Percentiles rank a stretch among this genome's conserved stretches.
Evolutionary conservation across 345 rosid genomes (phyloP).

Genomic region (Sapria himalayana): DNA sequence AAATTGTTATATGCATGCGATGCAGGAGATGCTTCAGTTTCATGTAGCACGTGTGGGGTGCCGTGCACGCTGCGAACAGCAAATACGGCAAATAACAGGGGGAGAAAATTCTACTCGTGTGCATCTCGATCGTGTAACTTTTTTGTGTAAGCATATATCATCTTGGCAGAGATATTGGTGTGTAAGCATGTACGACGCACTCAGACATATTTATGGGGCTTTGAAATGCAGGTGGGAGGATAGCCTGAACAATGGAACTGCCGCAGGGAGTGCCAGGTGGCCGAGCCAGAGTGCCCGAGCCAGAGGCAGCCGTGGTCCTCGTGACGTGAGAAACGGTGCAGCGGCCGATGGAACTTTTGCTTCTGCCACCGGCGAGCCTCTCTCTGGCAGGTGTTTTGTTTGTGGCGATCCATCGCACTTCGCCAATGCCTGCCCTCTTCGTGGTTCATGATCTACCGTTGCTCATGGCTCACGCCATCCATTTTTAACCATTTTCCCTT

Average conservation of each 20-base stretch:
- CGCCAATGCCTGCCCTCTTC: slow-evolving; percentile 64
- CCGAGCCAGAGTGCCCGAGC: slow-evolving; percentile 10
- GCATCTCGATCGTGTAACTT: slow-evolving; percentile 64
- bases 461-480: no score
- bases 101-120: slow-evolving; percentile 82
- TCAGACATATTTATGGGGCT: neutral
- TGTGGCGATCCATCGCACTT: slow-evolving; percentile 97
- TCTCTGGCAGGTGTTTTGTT: slow-evolving; percentile 53
- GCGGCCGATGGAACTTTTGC: slow-evolving; percentile 31
- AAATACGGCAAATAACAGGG: slow-evolving; percentile 69
- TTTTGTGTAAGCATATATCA: slow-evolving; percentile 34
- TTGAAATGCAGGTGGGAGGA: slow-evolving; percentile 69
- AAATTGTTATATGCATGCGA: no score
- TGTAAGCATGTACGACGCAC: no score
- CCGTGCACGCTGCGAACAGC: slow-evolving; percentile 57
- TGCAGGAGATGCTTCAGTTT: slow-evolving; percentile 50
- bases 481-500: no score
- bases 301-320: slow-evolving; percentile 25
- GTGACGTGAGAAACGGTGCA: slow-evolving; percentile 21
- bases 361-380: slow-evolving; percentile 74
- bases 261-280: slow-evolving; percentile 15
- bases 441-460: slow-evolving; percentile 31
- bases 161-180: no score
- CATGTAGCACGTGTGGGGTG: slow-evolving; percentile 54
- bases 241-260: slow-evolving; percentile 24